Base-by-base conservation (phyloP, 1,284 basidiomycete species). In the Cryptococcus hybrid region DNA sequence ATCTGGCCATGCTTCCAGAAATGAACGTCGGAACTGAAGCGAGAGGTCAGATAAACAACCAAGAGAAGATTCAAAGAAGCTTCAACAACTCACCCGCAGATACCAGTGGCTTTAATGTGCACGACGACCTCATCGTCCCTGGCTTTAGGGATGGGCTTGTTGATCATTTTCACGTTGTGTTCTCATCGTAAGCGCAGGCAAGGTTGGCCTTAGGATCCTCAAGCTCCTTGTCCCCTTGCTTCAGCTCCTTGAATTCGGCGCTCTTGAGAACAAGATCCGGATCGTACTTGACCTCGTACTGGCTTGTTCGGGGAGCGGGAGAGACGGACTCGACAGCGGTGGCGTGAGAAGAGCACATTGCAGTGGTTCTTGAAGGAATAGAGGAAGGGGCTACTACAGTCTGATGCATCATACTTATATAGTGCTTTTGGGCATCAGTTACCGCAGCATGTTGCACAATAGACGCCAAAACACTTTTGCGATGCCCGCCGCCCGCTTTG, bases 1-100 rank as follows among this genome's bases (percentile, higher is more conserved):
- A 80, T 79, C 15, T 71, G 69, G 35, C 78, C 81, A 61, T 82
- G 81, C 68, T 82, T 79, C 80, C 80, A 82, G 64, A 82, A 82
- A 65, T 82, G 81, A 1, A 81, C 80, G 62, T 81, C 80, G 35
- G 77, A 79, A 7, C 76, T 78, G 60, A 18, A 12, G n/a, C n/a
- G n/a, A n/a, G n/a, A n/a, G n/a, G n/a, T n/a, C n/a, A n/a, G n/a
- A n/a, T n/a, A n/a, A n/a, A n/a, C n/a, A n/a, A n/a, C n/a, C n/a
- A n/a, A n/a, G n/a, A n/a, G n/a, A n/a, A n/a, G n/a, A n/a, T n/a
- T n/a, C n/a, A n/a, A n/a, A n/a, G n/a, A n/a, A n/a, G n/a, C n/a
- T n/a, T n/a, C n/a, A n/a, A n/a, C n/a, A n/a, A 63, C 76, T 67
- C 60, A 78, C 67, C 79, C 79, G 58, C 79, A 80, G 52, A 81